phyloP scores from a whole-genome alignment of 257 asterid species.

The Asclepias syriaca region DNA sequence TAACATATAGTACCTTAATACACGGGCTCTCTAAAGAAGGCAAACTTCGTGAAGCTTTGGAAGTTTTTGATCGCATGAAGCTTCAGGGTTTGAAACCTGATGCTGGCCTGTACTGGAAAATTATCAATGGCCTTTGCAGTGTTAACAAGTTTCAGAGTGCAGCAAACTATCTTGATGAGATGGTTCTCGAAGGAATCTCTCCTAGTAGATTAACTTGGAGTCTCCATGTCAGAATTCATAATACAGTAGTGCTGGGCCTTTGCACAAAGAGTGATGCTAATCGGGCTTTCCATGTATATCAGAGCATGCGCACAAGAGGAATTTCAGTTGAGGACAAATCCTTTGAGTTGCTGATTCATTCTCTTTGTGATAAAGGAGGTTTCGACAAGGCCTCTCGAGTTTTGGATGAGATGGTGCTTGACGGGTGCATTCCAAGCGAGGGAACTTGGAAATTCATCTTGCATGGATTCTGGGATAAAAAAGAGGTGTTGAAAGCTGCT shows the following conservation, averaged over 20 bases:
- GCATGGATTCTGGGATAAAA: conserved; percentile 61
- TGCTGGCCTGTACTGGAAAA: conserved; percentile 73
- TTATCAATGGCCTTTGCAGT: conserved; percentile 60
- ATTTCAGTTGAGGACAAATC: conserved; percentile 64
- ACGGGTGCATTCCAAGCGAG: conserved; percentile 68
- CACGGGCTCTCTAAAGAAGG: conserved; percentile 71
- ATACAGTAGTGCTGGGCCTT: conserved; percentile 60
- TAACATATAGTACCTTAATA: conserved; percentile 75
- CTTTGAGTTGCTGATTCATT: conserved; percentile 47
- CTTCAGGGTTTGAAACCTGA: conserved; percentile 91
- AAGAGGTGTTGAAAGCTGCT: conserved; percentile 61
- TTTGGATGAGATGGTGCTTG: conserved; percentile 70
- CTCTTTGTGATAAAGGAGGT: conserved; percentile 56
- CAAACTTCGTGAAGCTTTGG: conserved; percentile 53
- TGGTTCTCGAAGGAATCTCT: conserved; percentile 69
- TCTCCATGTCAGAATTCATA: conserved; percentile 76
- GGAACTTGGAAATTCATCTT: conserved; percentile 55
- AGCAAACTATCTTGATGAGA: conserved; percentile 81
- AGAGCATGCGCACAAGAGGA: conserved; percentile 67
- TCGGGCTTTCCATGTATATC: conserved; percentile 62
- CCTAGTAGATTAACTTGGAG: conserved; percentile 84
- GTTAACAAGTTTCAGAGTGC: conserved; percentile 58
- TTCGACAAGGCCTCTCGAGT: conserved; percentile 58
- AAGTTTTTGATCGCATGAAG: conserved; percentile 82
- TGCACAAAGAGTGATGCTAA: conserved; percentile 39